phyloP scores from a whole-genome alignment of 108 stramenopile genomes.

The Cyclotella sp. region DNA sequence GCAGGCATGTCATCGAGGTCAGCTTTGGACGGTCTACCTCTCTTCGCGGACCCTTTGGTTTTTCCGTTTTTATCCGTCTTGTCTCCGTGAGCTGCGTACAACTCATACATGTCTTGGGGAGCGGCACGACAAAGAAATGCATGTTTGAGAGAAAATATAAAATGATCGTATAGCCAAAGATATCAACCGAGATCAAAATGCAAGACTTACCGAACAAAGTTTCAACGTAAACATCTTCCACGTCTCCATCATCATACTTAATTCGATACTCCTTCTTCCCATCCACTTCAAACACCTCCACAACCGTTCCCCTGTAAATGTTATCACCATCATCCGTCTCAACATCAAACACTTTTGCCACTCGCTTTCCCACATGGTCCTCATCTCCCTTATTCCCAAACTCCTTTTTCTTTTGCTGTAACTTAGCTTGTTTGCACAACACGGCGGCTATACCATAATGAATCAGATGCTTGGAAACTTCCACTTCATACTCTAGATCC shows the following conservation, averaged over 20 bases:
- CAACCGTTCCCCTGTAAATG: slow-evolving; percentile 60
- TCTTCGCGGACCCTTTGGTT: background rate
- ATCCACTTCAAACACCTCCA: slow-evolving; percentile 25
- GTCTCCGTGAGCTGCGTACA: slow-evolving; percentile 55
- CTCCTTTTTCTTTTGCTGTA: slow-evolving; percentile 29
- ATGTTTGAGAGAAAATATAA: background rate
- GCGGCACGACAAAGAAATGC: background rate
- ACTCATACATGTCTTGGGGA: slow-evolving; percentile 42
- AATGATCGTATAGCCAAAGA: background rate
- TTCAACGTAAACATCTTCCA: slow-evolving; percentile 51
- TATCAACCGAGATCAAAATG: background rate
- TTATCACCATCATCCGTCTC: slow-evolving; percentile 53
- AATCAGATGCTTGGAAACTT: slow-evolving; percentile 49
- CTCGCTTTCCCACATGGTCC: slow-evolving; percentile 53
- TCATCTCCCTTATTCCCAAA: slow-evolving; percentile 20
- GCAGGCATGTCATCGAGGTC: background rate
- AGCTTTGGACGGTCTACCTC: background rate
- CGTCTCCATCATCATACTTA: slow-evolving; percentile 76
- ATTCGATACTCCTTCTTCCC: slow-evolving; percentile 48
- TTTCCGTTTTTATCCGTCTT: slow-evolving; percentile 20
- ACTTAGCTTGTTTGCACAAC: slow-evolving; percentile 20
- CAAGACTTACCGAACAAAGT: slow-evolving; percentile 65
- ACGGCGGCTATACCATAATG: slow-evolving; percentile 60
- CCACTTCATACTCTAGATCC: slow-evolving; percentile 31
- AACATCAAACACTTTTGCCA: slow-evolving; percentile 63